Percentiles rank a stretch among this genome's conserved stretches.
Evolutionary conservation across 495 filamentous ascomycete species (phyloP).

Genomic region (Xylaria bambusicola): DNA sequence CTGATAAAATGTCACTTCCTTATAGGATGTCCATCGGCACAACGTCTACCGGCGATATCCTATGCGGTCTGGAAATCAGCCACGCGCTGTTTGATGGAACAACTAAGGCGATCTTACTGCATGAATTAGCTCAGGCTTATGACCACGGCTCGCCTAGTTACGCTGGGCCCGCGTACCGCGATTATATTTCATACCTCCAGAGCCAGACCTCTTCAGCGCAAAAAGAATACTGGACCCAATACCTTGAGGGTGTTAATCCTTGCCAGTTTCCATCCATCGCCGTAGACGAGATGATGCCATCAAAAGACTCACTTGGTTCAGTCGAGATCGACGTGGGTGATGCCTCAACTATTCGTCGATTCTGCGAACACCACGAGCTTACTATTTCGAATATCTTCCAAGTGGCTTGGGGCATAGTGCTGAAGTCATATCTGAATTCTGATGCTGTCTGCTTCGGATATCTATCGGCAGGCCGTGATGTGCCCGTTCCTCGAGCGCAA

Average conservation of each 20-base stretch:
- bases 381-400: slow-evolving; percentile 31
- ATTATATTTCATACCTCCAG: not conserved
- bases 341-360: not conserved
- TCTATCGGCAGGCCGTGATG: slow-evolving; percentile 26
- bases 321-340: not conserved
- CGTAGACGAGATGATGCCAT: slow-evolving; percentile 5
- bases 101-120: not conserved
- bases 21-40: no score
- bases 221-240: slow-evolving; percentile 19
- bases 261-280: slow-evolving; percentile 32
- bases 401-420: slow-evolving; percentile 59
- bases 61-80: no score
- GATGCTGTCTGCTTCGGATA: slow-evolving; percentile 62
- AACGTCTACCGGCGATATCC: no score
- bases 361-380: slow-evolving; percentile 26
- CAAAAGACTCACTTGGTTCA: not conserved
- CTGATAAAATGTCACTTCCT: no score
- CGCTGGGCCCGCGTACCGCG: not conserved
- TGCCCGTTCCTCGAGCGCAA: slow-evolving; percentile 22
- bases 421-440: slow-evolving; percentile 52
- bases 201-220: not conserved
- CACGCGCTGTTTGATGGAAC: not conserved
- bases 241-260: slow-evolving; percentile 30
- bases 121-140: not conserved
- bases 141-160: not conserved